These are phyloP conservation scores for Leishmania braziliensis DNA, from an alignment of 208 protist genomes.

Conservation along the genomic window DNA sequence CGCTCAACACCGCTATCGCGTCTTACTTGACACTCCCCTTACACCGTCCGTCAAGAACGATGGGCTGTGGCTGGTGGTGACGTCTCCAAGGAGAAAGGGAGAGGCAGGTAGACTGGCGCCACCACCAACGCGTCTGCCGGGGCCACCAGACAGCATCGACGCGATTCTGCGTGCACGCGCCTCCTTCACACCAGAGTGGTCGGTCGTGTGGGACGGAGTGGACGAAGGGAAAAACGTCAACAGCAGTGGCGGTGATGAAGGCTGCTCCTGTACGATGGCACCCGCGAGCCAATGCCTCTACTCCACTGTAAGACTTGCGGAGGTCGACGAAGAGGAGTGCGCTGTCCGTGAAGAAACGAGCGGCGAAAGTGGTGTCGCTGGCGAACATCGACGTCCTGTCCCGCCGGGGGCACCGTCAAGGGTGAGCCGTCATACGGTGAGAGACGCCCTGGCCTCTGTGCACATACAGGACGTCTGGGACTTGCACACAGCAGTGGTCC, in stretches of 20 bases:
- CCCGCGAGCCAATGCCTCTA: neutral
- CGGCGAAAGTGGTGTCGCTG: neutral
- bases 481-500: constrained; percentile 12
- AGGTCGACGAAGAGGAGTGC: neutral
- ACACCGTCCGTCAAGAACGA: neutral
- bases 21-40: neutral
- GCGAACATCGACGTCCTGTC: neutral
- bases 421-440: neutral
- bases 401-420: neutral
- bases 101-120: neutral
- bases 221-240: neutral
- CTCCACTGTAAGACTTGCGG: neutral
- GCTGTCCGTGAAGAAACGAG: neutral
- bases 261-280: neutral
- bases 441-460: constrained; percentile 2
- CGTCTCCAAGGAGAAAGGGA: neutral
- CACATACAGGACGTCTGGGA: constrained; percentile 23
- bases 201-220: constrained; percentile 5
- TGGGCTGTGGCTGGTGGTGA: neutral
- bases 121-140: neutral
- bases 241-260: neutral
- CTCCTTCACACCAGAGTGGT: neutral
- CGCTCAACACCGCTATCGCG: neutral
- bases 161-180: neutral
- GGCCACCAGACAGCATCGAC: neutral